Evolutionary conservation across 352 stramenopile genomes (phyloP), one percentile per base, ranked within the genome.

Genomic region (Peronospora destructor): DNA sequence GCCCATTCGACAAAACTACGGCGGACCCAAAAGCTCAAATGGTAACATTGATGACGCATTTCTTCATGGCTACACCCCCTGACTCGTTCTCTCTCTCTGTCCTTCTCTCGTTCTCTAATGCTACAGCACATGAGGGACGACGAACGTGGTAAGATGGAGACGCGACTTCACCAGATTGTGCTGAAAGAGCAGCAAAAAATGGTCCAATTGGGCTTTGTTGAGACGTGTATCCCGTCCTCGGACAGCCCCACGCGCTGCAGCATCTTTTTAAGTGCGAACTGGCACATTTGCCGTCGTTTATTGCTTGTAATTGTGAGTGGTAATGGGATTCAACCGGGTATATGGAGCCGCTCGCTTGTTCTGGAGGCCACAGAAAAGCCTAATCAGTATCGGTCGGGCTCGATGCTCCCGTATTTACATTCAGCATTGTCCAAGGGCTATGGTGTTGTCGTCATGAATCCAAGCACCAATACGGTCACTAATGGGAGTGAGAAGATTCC

Each of bases 221-320:
- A 92, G 61, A 85, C 76, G 33, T 85, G 64, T 54, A 88, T 92
- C 49, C 78, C 78, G 43, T 87, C 75, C 28, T 59, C 68, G 25
- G 76, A 90, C 33, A 82, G 62, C 44, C 32, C 71, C 14, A 77
- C 76, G 30, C 77, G 68, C 46, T 92, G 73, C 59, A 87, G 65
- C 42, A 76, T 92, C 54, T 92, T 91, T 54, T 66, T 92, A 57
- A 89, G 76, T 45, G 75, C 77, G 14, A 87, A 91, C 58, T 92
- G 82, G 82, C 76, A 85, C 66, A 85, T 87, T 35, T 87, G 76
- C 45, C 56, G 74, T 8, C 76, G 77, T 33, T 53, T 92, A 19
- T 57, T 92, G 28, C 56, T 92, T 43, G 71, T 92, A 14, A 81
- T 92, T 41, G 76, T 87, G 28, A 85, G 76, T 51, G 81, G 81